phyloP scores from a whole-genome alignment of 2,329 filamentous ascomycete species.

The Aspergillaceae sp. region DNA sequence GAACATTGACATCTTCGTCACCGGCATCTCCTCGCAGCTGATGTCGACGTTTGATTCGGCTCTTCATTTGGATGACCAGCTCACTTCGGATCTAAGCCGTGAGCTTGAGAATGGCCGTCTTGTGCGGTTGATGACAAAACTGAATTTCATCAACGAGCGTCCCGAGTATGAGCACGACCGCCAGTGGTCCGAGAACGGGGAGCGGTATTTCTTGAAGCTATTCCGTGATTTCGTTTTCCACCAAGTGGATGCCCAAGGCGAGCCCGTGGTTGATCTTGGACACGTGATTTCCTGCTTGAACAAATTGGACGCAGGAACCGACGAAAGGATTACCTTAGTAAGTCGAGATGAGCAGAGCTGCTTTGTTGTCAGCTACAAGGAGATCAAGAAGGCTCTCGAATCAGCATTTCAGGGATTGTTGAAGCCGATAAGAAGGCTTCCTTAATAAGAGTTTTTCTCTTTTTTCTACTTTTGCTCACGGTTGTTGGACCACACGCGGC shows the following conservation, averaged over 20 bases:
- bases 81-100: slow-evolving; percentile 61
- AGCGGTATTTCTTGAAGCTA: slow-evolving; percentile 84
- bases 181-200: slow-evolving; percentile 84
- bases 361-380: slow-evolving; percentile 82
- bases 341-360: slow-evolving; percentile 86
- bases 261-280: slow-evolving; percentile 74
- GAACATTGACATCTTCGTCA: slow-evolving; percentile 66
- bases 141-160: slow-evolving; percentile 82
- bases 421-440: slow-evolving; percentile 33
- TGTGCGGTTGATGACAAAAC: slow-evolving; percentile 70
- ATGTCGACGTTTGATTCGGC: slow-evolving; percentile 66
- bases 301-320: slow-evolving; percentile 81
- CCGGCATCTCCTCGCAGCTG: slow-evolving; percentile 68
- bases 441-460: slow-evolving; percentile 11
- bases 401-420: slow-evolving; percentile 52
- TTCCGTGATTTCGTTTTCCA: slow-evolving; percentile 98
- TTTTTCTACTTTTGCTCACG: background rate
- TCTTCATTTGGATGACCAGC: slow-evolving; percentile 69
- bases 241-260: slow-evolving; percentile 77
- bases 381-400: slow-evolving; percentile 62
- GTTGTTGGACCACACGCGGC: background rate
- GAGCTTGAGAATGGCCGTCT: slow-evolving; percentile 87
- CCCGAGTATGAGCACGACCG: slow-evolving; percentile 71
- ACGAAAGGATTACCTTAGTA: slow-evolving; percentile 76
- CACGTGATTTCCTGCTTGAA: slow-evolving; percentile 82